A percentile compares a stretch with the other conserved stretches of the same genome.
phyloP scores from a whole-genome alignment of 257 asterid species.

The Dorcoceras hygrometricum region DNA sequence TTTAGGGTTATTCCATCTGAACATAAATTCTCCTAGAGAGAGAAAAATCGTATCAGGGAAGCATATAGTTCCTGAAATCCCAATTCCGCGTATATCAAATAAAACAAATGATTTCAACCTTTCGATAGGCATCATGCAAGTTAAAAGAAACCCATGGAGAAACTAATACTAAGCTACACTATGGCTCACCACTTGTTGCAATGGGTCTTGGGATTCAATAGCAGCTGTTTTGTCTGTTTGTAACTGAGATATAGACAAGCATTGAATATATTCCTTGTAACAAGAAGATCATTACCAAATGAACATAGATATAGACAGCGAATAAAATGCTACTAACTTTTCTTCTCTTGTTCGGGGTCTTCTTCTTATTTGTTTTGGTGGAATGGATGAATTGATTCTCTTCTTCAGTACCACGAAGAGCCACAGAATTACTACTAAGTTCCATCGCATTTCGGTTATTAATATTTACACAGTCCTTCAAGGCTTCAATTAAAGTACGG shows the following conservation, averaged over 20 bases:
- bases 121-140: not conserved
- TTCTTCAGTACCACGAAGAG: slow-evolving; percentile 59
- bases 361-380: slow-evolving; percentile 61
- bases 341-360: slow-evolving; percentile 65
- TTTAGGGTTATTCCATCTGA: slow-evolving; percentile 59
- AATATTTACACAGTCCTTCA: slow-evolving; percentile 73
- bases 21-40: slow-evolving; percentile 62
- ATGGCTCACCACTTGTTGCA: slow-evolving; percentile 65
- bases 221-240: slow-evolving; percentile 65
- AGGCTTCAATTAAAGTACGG: slow-evolving; percentile 75
- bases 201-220: slow-evolving; percentile 53
- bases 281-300: slow-evolving; percentile 10
- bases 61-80: not conserved
- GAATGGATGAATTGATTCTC: slow-evolving; percentile 47
- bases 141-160: slow-evolving; percentile 6
- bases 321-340: slow-evolving; percentile 50
- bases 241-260: slow-evolving; percentile 40
- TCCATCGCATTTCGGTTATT: slow-evolving; percentile 64
- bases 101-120: not conserved
- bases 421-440: slow-evolving; percentile 46
- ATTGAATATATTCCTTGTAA: slow-evolving; percentile 2
- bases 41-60: slow-evolving; percentile 20
- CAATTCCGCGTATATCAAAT: not conserved
- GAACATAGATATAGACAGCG: slow-evolving; percentile 20
- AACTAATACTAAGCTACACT: slow-evolving; percentile 4